Conservation (phyloP, 1,284 basidiomycete species). For the Caloboletus inedulis region DNA sequence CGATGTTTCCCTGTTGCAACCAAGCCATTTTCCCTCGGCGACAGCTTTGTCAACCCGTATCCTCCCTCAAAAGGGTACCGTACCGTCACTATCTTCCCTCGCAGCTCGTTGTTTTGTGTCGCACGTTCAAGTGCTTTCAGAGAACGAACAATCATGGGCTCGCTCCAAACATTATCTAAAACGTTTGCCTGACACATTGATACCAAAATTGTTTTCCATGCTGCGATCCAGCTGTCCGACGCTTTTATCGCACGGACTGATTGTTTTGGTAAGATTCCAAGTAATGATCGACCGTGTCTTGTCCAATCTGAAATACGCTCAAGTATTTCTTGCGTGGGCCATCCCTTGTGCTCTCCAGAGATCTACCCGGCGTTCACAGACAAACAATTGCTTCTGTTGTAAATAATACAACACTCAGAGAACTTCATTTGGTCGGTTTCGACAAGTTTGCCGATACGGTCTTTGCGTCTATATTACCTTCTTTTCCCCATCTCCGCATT, state of each 20-base stretch:
- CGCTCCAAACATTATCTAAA: slow-evolving; percentile 41
- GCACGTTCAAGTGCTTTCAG: slow-evolving; percentile 41
- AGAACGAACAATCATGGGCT: slow-evolving; percentile 39
- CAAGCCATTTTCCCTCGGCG: slow-evolving; percentile 44
- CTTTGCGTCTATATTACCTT: slow-evolving; percentile 48
- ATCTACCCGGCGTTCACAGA: slow-evolving; percentile 51
- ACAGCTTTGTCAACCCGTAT: slow-evolving; percentile 48
- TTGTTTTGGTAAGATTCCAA: slow-evolving; percentile 46
- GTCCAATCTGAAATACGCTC: not conserved
- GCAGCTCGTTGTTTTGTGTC: slow-evolving; percentile 53
- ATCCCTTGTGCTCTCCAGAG: slow-evolving; percentile 46
- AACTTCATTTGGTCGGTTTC: slow-evolving; percentile 51
- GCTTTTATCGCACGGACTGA: slow-evolving; percentile 50
- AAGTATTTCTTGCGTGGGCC: slow-evolving; percentile 62
- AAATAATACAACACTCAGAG: slow-evolving; percentile 40
- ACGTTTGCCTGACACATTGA: slow-evolving; percentile 49
- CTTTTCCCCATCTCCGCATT: slow-evolving; percentile 43
- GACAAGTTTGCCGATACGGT: slow-evolving; percentile 49
- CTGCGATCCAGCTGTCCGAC: slow-evolving; percentile 49
- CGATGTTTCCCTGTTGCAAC: slow-evolving; percentile 34
- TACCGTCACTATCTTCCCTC: slow-evolving; percentile 47
- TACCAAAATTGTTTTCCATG: slow-evolving; percentile 50
- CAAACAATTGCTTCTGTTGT: slow-evolving; percentile 49
- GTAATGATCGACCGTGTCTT: not conserved
- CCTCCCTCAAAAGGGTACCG: slow-evolving; percentile 27